Percentiles rank a stretch among this genome's conserved stretches.
Evolutionary conservation across 2,329 filamentous ascomycete species (phyloP).

Genomic region (Samsoniella hepiali): DNA sequence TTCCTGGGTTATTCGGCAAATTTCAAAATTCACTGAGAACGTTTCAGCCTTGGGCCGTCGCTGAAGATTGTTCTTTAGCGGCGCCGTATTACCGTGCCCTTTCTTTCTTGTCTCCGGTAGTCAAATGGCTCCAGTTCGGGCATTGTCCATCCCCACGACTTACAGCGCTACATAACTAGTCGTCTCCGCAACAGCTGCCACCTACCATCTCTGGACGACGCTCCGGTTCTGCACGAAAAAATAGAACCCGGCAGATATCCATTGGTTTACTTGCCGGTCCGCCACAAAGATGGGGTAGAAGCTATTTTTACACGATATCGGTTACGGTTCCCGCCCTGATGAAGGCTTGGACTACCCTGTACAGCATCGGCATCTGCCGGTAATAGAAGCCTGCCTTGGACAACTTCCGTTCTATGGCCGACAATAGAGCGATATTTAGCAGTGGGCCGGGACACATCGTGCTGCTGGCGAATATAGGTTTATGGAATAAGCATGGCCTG

Average conservation of each 20-base stretch:
- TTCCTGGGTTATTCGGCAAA: no score
- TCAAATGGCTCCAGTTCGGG: background rate
- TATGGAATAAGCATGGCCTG: background rate
- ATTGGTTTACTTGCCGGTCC: background rate
- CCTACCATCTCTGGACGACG: conserved; percentile 13
- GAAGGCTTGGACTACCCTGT: background rate
- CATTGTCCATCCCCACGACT: background rate
- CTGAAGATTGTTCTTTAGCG: no score
- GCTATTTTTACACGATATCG: background rate
- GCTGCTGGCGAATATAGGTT: background rate
- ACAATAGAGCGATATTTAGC: no score
- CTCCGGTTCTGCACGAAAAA: background rate
- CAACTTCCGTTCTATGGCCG: background rate
- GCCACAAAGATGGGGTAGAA: background rate
- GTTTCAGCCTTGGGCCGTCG: no score
- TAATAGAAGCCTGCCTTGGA: background rate
- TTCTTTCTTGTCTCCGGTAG: background rate
- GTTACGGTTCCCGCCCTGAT: background rate
- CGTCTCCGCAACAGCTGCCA: conserved; percentile 9
- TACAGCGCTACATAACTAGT: background rate
- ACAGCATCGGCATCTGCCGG: background rate
- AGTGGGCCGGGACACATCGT: background rate
- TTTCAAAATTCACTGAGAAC: background rate
- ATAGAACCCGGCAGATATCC: conserved; percentile 1
- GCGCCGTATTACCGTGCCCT: no score